Conservation (phyloP, 2,329 filamentous ascomycete genomes). For the Xylaria sp. region DNA sequence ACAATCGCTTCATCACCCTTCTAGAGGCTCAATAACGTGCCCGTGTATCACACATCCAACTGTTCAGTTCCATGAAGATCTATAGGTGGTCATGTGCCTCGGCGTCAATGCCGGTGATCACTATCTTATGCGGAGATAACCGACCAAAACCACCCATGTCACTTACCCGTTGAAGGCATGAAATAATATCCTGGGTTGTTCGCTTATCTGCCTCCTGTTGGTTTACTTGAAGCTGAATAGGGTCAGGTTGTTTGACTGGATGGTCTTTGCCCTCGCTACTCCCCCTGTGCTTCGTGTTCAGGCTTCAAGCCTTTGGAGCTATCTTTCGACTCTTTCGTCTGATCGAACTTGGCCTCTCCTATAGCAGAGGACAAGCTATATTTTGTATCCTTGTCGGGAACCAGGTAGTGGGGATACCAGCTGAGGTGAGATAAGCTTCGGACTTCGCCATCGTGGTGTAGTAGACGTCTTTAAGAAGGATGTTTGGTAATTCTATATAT, state of each 20-base stretch:
- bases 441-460: not conserved
- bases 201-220: slow-evolving; percentile 42
- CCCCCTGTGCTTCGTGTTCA: slow-evolving; percentile 28
- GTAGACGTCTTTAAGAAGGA: not conserved
- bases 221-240: slow-evolving; percentile 44
- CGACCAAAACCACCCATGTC: not conserved
- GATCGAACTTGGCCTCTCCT: slow-evolving; percentile 13
- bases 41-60: not conserved
- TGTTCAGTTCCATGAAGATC: not conserved
- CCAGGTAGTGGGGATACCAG: not conserved
- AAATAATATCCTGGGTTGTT: slow-evolving; percentile 28
- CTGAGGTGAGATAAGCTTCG: not conserved
- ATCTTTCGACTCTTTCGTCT: slow-evolving; percentile 35
- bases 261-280: slow-evolving; percentile 41
- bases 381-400: not conserved
- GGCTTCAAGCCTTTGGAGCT: slow-evolving; percentile 36
- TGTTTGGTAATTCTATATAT: not conserved
- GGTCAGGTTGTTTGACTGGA: slow-evolving; percentile 46
- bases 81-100: not conserved
- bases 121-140: slow-evolving; percentile 1
- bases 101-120: not conserved
- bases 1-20: not conserved
- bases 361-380: not conserved
- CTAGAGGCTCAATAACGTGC: not conserved
- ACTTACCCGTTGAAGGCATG: slow-evolving; percentile 8